Conservation (phyloP, 163 green algal species). For the Trebouxia gelatinosa region DNA sequence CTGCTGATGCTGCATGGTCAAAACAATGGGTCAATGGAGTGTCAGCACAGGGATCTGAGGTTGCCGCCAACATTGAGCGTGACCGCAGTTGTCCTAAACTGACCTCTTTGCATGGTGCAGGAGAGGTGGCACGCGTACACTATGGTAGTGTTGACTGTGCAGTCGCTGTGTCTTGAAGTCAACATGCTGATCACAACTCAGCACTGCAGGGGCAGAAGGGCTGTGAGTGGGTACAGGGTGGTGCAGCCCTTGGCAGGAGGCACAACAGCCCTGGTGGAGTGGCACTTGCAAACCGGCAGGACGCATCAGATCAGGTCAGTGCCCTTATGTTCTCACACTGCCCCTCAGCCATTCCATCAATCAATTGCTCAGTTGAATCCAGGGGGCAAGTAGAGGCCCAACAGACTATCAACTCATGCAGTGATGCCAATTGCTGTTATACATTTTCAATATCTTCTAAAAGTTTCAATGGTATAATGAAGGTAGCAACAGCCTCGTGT, state of each 20-base stretch:
- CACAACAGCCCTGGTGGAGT: slow-evolving; percentile 78
- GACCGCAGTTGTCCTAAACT: background rate
- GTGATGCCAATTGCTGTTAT: too few species aligned
- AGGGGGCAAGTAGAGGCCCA: too few species aligned
- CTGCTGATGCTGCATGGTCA: background rate
- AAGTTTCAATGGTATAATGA: too few species aligned
- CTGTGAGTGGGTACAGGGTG: slow-evolving; percentile 78
- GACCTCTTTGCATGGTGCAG: background rate
- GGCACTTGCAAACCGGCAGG: slow-evolving; percentile 90
- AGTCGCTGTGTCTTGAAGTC: background rate
- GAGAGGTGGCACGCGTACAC: background rate
- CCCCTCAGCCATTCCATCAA: background rate
- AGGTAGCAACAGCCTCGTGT: too few species aligned
- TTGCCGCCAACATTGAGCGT: background rate
- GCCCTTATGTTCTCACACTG: slow-evolving; percentile 24
- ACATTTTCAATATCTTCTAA: too few species aligned
- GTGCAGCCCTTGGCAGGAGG: slow-evolving; percentile 73
- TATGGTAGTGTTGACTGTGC: background rate
- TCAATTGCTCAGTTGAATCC: slow-evolving; percentile 5
- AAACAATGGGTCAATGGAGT: background rate
- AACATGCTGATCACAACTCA: too few species aligned
- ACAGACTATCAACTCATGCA: too few species aligned
- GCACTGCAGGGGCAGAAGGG: slow-evolving; percentile 54
- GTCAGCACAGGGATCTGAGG: background rate
- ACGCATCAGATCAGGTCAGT: slow-evolving; percentile 97